These are phyloP conservation scores for Ganoderma leucocontextum DNA, from an alignment of 1,284 basidiomycete genomes.

Conservation along the genomic window DNA sequence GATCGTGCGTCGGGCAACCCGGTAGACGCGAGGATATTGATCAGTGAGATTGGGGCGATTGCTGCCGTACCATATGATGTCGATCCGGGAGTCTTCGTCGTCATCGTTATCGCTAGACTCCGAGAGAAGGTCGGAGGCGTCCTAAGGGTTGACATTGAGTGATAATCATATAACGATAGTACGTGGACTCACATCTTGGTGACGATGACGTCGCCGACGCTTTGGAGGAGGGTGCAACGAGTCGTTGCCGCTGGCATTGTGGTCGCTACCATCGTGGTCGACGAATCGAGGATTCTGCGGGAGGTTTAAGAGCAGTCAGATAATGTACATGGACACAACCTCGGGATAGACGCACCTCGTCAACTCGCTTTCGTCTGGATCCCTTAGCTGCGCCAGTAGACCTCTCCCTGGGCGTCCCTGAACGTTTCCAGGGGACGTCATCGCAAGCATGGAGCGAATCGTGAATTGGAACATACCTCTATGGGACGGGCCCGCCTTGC, in stretches of 20 bases:
- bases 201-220: neutral
- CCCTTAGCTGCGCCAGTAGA: neutral
- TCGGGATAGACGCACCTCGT: neutral
- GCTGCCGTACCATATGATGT: neutral
- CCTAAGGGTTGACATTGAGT: neutral
- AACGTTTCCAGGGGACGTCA: neutral
- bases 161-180: neutral
- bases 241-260: too few species aligned
- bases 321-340: neutral
- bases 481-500: too few species aligned
- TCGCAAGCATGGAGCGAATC: too few species aligned
- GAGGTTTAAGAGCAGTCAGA: neutral
- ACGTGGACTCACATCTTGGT: neutral
- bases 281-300: neutral
- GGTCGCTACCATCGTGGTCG: neutral
- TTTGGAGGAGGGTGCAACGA: neutral
- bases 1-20: neutral
- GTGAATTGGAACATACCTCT: too few species aligned
- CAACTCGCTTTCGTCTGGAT: neutral
- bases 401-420: neutral
- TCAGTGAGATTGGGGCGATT: neutral
- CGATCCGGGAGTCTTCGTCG: neutral
- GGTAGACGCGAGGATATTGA: neutral
- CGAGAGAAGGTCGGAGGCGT: neutral
- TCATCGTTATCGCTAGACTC: neutral